Base-by-base conservation (phyloP, 1,139 yeast species). In the Insectozyma bohioensis region DNA sequence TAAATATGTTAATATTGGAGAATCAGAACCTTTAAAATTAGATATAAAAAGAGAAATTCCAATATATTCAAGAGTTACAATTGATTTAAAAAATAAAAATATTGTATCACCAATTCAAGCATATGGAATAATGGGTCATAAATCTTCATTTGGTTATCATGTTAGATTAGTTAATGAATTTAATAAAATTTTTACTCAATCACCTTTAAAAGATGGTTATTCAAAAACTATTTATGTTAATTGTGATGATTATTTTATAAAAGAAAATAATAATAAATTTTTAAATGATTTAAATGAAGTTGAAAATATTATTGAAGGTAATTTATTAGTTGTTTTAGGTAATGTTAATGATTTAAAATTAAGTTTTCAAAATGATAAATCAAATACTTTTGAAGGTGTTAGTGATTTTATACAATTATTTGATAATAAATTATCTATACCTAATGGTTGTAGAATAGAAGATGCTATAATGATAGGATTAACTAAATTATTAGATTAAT, bases 1-100 rank as follows among this genome's bases (percentile, higher is more conserved):
- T 18, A 80, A 78, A 45, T 85, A 69, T 49, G 84, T 88, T 30
- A 86, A 86, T 49, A 68, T 87, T 31, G 97, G 97, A 1, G 72
- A 67, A 32, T 61, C 66, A 2, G 61, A 72, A 36, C 67, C 79
- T 5, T 47, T 86, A 24, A 81, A 79, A 51, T 64, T 88, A 37
- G 63, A 58, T 12, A 49, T 49, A 24, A 65, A 72, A 3, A 78
- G 76, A 39, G 79, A 80, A 40, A 80, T 86, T 2, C 95, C 95
- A 1, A 74, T 78, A 1, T 80, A 84, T 47, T 85, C 84, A 5
- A 63, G 95, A 44, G 95, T 88, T 5, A 85, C 95, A 0, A 87
- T 88, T 1, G 88, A 88, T 49, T 49, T 77, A 19, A 66, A 75
- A 34, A 73, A 73, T 19, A 72, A 70, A 36, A 73, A 72, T 36